Conservation (phyloP, 78 protist genomes). For the Pigoraptor vietnamica region DNA sequence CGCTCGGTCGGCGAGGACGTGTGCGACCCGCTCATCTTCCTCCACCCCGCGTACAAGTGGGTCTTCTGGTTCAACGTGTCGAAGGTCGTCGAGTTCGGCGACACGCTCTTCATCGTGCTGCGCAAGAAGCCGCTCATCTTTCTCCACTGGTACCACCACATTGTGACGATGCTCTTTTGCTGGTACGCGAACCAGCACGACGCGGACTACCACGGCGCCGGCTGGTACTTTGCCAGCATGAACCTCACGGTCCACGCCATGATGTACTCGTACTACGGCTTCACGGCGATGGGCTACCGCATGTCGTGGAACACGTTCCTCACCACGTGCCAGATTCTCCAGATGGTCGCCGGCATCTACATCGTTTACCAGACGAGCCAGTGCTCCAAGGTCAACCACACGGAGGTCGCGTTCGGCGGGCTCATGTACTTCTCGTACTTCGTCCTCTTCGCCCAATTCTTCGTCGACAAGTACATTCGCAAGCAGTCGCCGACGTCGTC, state of each 20-base stretch:
- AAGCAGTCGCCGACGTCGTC: not conserved
- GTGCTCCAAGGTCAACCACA: not conserved
- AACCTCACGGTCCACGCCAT: conserved; percentile 60
- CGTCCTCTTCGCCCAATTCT: not conserved
- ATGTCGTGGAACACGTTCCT: not conserved
- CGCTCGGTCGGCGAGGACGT: not conserved
- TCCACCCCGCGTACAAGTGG: not conserved
- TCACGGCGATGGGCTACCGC: not conserved
- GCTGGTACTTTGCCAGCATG: conserved; percentile 47
- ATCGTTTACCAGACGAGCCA: not conserved
- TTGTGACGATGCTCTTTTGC: conserved; percentile 46
- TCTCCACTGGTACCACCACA: conserved; percentile 77
- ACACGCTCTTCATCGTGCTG: conserved; percentile 31
- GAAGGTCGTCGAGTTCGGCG: conserved; percentile 31
- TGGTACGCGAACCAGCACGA: conserved; percentile 37
- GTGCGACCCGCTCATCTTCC: not conserved
- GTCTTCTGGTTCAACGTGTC: not conserved
- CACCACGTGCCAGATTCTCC: conserved; percentile 22
- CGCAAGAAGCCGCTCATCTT: conserved; percentile 36
- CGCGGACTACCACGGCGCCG: conserved; percentile 24
- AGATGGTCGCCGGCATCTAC: conserved; percentile 31
- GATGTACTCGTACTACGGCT: conserved; percentile 56
- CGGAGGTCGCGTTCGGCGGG: not conserved
- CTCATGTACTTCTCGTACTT: not conserved
- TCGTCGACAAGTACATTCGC: not conserved